Evolutionary conservation across 108 stramenopile species (phyloP), one percentile per base, ranked within the genome.

Genomic region (Cyclotella cryptica): DNA sequence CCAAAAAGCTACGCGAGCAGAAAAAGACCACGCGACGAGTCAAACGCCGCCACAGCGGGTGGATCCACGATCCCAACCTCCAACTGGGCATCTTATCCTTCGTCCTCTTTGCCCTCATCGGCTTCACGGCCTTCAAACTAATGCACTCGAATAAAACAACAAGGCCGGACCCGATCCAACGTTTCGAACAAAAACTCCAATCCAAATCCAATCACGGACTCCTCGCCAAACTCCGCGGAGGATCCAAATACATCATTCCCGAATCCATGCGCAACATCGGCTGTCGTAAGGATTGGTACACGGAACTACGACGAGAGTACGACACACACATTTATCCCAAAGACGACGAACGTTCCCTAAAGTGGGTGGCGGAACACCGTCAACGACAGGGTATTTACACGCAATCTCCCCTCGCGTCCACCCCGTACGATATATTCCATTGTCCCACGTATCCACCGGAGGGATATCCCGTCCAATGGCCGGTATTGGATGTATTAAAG

Each of bases 381-480:
- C 14, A 43, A 24, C 43, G 60, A 21, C 65, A 69, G n/a, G 83
- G 83, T 5, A 55, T 60, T 1, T 79, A 59, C 47, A 21, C n/a
- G 10, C 77, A 81, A 40, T 54, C 75, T 13, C 41, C 60, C 15
- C 44, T 22, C 24, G 80, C 77, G 0, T 54, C 59, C 28, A 80
- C 78, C 46, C 57, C 64, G 1, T 90, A 90, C 73, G 89, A 93
- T 64, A 87, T 93, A 22, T 46, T 88, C 72, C 78, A 92, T 67
- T 96, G 95, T 79, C 93, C 95, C 18, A 83, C 81, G 15, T 51
- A 78, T 47, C 96, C 96, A 15, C 92, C 91, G 0, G 26, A 70
- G n/a, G 75, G 75, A 39, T 96, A 96, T 86, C 96, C 96, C n/a
- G 81, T 79, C 15, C 85, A 82, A 30, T 96, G 88, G 87, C 88